phyloP scores from a whole-genome alignment of 495 filamentous ascomycete genomes.

The Trichoderma asperelloides region DNA sequence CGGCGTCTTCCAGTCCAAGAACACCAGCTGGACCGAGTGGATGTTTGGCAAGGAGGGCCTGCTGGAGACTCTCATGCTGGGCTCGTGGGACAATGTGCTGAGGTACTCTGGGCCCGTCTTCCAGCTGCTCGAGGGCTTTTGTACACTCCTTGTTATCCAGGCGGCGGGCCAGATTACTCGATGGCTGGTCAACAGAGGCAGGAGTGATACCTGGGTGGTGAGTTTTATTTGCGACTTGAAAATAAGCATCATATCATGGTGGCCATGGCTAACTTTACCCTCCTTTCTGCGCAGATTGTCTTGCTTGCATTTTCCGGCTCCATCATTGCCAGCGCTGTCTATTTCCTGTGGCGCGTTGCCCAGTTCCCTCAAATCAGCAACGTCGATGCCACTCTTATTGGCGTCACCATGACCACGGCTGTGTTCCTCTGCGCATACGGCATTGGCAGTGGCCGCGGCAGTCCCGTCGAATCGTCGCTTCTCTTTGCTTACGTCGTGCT shows the following conservation, averaged over 20 bases:
- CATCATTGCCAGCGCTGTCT: conserved; percentile 85
- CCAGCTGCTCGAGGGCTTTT: conserved; percentile 91
- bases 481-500: conserved; percentile 95
- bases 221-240: conserved; percentile 23
- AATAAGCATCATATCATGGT: not conserved
- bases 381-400: conserved; percentile 88
- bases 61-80: conserved; percentile 67
- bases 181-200: conserved; percentile 85
- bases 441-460: conserved; percentile 88
- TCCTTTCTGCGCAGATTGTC: conserved; percentile 52
- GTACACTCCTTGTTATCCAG: conserved; percentile 91
- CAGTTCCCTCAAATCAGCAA: conserved; percentile 89
- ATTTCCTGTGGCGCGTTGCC: conserved; percentile 92
- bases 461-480: conserved; percentile 89
- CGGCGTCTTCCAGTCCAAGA: conserved; percentile 47
- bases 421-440: conserved; percentile 90
- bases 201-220: conserved; percentile 97
- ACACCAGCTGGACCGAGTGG: conserved; percentile 64
- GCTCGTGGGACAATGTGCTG: conserved; percentile 81
- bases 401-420: conserved; percentile 80
- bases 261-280: conserved; percentile 20
- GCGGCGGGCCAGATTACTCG: conserved; percentile 89
- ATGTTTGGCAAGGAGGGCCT: conserved; percentile 73
- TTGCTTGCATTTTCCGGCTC: conserved; percentile 81
- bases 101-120: conserved; percentile 93